Evolutionary conservation across 495 filamentous ascomycete genomes (phyloP).

Genomic region (Elasticomyces elasticus): DNA sequence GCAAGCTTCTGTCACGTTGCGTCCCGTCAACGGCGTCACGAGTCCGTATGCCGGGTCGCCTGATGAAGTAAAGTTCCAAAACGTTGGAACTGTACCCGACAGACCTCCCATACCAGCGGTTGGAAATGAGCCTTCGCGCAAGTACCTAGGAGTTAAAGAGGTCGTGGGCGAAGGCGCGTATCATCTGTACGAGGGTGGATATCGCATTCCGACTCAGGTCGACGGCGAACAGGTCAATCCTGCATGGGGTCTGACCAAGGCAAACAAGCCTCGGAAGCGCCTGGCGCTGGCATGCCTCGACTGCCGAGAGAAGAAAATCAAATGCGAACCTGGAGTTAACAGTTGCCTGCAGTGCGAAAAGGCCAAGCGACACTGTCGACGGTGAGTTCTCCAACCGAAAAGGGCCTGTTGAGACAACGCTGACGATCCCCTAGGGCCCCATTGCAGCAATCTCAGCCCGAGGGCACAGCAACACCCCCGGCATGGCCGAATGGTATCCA

Average conservation of each 20-base stretch:
- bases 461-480: conserved; percentile 16
- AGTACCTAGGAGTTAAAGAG: conserved; percentile 31
- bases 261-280: conserved; percentile 80
- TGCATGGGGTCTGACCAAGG: conserved; percentile 87
- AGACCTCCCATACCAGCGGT: background rate
- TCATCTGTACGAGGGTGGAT: conserved; percentile 82
- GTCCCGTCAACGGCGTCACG: background rate
- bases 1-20: conserved; percentile 1
- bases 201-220: conserved; percentile 70
- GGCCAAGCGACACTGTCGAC: conserved; percentile 71
- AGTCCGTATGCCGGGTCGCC: conserved; percentile 7
- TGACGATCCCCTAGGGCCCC: conserved; percentile 7
- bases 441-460: conserved; percentile 21
- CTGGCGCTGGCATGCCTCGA: conserved; percentile 82
- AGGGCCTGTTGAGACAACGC: background rate
- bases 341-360: conserved; percentile 88
- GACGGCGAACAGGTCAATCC: conserved; percentile 82
- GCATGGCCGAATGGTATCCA: background rate
- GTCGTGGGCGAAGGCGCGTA: conserved; percentile 71
- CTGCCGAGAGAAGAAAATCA: conserved; percentile 94
- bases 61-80: conserved; percentile 1
- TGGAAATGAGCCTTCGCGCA: conserved; percentile 7
- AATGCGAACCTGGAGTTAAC: conserved; percentile 78
- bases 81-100: background rate
- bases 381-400: conserved; percentile 48